Percentiles rank a stretch among this genome's conserved stretches.
Conservation (phyloP, 768 basidiomycete genomes). For the Heimioporus sp. region DNA sequence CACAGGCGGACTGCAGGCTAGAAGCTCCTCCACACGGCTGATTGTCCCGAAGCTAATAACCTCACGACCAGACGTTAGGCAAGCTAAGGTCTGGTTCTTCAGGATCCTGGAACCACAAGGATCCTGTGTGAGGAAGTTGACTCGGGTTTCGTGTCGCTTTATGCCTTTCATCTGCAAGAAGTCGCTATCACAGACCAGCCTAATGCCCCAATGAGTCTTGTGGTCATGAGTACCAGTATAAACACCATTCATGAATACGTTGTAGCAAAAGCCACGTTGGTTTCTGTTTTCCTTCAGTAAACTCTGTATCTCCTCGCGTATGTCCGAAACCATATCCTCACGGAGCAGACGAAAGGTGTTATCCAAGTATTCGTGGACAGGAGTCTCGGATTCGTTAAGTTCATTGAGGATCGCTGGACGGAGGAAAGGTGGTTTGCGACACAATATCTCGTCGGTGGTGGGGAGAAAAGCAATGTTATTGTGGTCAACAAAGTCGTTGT, state of each 20-base stretch:
- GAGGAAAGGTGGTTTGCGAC: conserved; percentile 46
- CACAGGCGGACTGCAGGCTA: conserved; percentile 45
- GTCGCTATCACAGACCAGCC: conserved; percentile 34
- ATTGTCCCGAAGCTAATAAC: conserved; percentile 55
- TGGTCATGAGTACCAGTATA: conserved; percentile 25
- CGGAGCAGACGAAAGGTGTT: conserved; percentile 63
- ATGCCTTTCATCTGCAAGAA: conserved; percentile 33
- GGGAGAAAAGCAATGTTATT: conserved; percentile 58
- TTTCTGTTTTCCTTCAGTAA: conserved; percentile 35
- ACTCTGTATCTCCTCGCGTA: conserved; percentile 51
- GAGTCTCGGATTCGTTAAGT: conserved; percentile 19
- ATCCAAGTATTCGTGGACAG: conserved; percentile 51
- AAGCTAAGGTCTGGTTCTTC: conserved; percentile 52
- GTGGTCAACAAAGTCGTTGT: conserved; percentile 63
- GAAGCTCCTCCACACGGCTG: conserved; percentile 50
- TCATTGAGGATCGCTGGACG: conserved; percentile 33
- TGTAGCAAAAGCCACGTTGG: conserved; percentile 31
- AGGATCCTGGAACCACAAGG: conserved; percentile 35
- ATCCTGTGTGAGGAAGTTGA: conserved; percentile 34
- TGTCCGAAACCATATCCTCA: conserved; percentile 61
- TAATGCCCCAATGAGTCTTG: conserved; percentile 42
- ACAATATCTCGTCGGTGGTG: conserved; percentile 56
- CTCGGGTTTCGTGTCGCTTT: conserved; percentile 28
- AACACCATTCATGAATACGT: conserved; percentile 37
- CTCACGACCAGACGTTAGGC: conserved; percentile 45